These are phyloP conservation scores for Nigrospora osmanthi DNA, from an alignment of 2,329 filamentous ascomycete genomes.

Conservation along the genomic window DNA sequence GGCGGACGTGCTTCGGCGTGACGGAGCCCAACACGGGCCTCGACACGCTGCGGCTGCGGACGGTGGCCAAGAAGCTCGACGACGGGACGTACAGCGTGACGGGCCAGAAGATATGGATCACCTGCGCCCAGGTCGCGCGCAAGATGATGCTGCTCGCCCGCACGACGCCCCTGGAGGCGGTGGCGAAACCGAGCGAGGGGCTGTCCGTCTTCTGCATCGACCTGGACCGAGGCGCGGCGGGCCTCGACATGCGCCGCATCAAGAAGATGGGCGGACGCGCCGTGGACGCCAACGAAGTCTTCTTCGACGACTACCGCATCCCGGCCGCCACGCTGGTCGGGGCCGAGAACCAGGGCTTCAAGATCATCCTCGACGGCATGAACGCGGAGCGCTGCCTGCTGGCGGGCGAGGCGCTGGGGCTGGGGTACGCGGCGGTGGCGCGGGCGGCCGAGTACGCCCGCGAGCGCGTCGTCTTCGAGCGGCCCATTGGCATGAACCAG, in stretches of 20 bases:
- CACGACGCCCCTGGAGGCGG: conserved; percentile 62
- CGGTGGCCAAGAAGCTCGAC: conserved; percentile 44
- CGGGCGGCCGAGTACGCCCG: conserved; percentile 58
- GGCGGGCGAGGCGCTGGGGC: conserved; percentile 70
- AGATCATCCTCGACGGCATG: conserved; percentile 72
- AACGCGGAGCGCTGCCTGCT: conserved; percentile 71
- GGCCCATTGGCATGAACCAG: conserved; percentile 60
- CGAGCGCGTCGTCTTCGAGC: conserved; percentile 58
- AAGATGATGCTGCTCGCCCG: conserved; percentile 80
- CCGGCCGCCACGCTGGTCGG: conserved; percentile 60
- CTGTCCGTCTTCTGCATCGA: conserved; percentile 77
- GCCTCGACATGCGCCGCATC: conserved; percentile 62
- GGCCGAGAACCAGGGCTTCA: conserved; percentile 68
- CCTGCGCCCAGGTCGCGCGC: conserved; percentile 70
- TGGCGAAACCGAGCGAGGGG: conserved; percentile 63
- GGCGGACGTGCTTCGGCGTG: conserved; percentile 72
- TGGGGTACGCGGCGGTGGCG: conserved; percentile 65
- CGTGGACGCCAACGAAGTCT: conserved; percentile 80
- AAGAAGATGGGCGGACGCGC: conserved; percentile 81
- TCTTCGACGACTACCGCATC: conserved; percentile 73
- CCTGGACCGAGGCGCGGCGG: conserved; percentile 51
- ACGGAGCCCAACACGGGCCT: conserved; percentile 79
- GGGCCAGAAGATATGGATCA: conserved; percentile 87
- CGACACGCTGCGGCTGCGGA: conserved; percentile 66
- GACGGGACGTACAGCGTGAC: conserved; percentile 59